Conservation (phyloP, 129 eudicot genomes). For the Logfia minima region DNA sequence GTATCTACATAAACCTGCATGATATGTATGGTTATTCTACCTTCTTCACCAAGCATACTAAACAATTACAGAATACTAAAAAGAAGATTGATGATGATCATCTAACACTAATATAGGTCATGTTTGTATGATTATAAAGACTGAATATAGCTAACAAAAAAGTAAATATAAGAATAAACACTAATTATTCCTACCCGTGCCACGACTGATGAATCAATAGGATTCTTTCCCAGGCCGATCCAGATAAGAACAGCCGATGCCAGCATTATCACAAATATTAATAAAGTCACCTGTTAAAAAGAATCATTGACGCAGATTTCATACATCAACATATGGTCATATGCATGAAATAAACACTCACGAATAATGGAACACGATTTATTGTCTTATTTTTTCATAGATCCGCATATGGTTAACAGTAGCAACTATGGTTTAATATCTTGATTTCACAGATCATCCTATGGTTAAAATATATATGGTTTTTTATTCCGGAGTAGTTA, state of each 20-base stretch:
- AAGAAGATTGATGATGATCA: background rate
- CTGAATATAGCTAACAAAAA: background rate
- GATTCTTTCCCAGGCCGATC: slow-evolving; percentile 81
- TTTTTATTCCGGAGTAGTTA: background rate
- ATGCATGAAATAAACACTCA: background rate
- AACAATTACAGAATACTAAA: background rate
- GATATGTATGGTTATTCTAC: slow-evolving; percentile 24
- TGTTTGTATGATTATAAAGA: background rate
- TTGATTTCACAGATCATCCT: background rate
- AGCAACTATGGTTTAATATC: background rate
- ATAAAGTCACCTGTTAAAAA: slow-evolving; percentile 61
- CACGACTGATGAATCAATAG: slow-evolving; percentile 67
- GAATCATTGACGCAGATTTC: slow-evolving; percentile 20
- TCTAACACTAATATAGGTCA: background rate
- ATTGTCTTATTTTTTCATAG: no score
- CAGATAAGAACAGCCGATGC: slow-evolving; percentile 75
- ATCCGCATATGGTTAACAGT: background rate
- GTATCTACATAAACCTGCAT: slow-evolving; percentile 89
- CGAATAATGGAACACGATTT: background rate
- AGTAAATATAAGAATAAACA: slow-evolving; percentile 2
- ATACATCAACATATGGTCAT: slow-evolving; percentile 13
- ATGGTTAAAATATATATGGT: background rate
- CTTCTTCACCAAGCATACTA: background rate
- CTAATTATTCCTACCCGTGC: slow-evolving; percentile 63
- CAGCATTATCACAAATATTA: slow-evolving; percentile 66